Conservation (phyloP, 192 early-diverging fungal genomes). For the Podila verticillata region DNA sequence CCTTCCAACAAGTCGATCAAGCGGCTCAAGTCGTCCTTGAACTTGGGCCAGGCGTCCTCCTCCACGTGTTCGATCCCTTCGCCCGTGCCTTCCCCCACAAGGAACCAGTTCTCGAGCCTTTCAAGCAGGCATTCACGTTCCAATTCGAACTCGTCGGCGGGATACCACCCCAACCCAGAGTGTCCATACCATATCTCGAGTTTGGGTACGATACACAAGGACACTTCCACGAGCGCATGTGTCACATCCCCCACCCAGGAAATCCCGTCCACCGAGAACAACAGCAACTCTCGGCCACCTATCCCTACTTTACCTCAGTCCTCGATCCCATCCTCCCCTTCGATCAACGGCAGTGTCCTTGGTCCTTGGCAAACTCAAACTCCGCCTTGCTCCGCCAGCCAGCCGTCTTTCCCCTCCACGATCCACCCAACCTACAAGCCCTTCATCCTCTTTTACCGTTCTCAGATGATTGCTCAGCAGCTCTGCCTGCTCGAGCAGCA, state of each 20-base stretch:
- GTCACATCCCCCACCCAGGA: background rate
- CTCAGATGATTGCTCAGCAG: slow-evolving; percentile 62
- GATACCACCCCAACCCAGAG: slow-evolving; percentile 49
- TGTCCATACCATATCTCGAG: slow-evolving; percentile 45
- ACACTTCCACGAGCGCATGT: background rate
- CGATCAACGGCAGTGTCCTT: background rate
- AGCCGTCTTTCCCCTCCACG: background rate
- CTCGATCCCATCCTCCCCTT: slow-evolving; percentile 14
- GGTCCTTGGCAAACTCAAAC: background rate
- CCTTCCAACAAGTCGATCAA: slow-evolving; percentile 34
- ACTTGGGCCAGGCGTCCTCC: slow-evolving; percentile 1
- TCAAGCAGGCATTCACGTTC: slow-evolving; percentile 30
- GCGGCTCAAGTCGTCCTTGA: slow-evolving; percentile 30
- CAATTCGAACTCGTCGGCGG: slow-evolving; percentile 29
- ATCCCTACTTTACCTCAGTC: background rate
- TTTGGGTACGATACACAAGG: slow-evolving; percentile 1
- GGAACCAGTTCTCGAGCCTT: slow-evolving; percentile 21
- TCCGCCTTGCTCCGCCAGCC: no score
- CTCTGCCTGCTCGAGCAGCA: slow-evolving; percentile 62
- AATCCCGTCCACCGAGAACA: background rate
- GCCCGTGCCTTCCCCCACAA: slow-evolving; percentile 21
- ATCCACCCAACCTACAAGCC: slow-evolving; percentile 36
- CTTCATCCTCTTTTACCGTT: slow-evolving; percentile 59
- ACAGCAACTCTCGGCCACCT: background rate
- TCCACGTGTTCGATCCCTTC: background rate